Conservation (phyloP, 2,329 filamentous ascomycete genomes). For the Microdochium bolleyi region DNA sequence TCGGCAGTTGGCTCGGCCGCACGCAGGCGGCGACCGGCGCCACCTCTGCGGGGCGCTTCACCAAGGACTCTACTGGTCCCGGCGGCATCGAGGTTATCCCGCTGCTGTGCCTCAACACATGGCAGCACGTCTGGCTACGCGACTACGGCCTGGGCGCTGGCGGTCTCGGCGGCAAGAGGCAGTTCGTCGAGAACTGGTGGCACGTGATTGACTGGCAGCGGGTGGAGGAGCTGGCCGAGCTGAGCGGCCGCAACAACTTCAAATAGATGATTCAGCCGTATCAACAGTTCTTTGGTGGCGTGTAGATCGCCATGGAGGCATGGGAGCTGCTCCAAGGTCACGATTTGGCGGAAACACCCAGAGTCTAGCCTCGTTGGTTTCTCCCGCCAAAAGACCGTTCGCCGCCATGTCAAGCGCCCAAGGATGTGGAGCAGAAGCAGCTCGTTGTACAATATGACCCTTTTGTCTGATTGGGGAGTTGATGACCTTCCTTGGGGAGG, state of each 20-base stretch:
- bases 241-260: conserved; percentile 11
- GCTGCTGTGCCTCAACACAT: conserved; percentile 86
- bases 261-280: background rate
- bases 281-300: background rate
- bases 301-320: no score
- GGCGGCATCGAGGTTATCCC: conserved; percentile 65
- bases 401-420: no score
- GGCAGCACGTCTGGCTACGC: conserved; percentile 87
- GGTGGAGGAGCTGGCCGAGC: conserved; percentile 42
- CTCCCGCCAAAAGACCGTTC: no score
- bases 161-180: conserved; percentile 64
- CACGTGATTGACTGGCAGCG: conserved; percentile 74
- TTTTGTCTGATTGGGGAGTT: no score
- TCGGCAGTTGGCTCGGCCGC: conserved; percentile 30
- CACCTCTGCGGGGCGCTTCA: conserved; percentile 11
- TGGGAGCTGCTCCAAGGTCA: no score
- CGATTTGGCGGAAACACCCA: no score
- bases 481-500: no score
- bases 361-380: no score
- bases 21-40: conserved; percentile 18
- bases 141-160: conserved; percentile 59
- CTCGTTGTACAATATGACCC: no score
- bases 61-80: conserved; percentile 36
- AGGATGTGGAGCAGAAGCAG: no score
- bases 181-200: conserved; percentile 82